phyloP scores from a whole-genome alignment of 2,329 filamentous ascomycete species.

The Stromatinia cepivora region DNA sequence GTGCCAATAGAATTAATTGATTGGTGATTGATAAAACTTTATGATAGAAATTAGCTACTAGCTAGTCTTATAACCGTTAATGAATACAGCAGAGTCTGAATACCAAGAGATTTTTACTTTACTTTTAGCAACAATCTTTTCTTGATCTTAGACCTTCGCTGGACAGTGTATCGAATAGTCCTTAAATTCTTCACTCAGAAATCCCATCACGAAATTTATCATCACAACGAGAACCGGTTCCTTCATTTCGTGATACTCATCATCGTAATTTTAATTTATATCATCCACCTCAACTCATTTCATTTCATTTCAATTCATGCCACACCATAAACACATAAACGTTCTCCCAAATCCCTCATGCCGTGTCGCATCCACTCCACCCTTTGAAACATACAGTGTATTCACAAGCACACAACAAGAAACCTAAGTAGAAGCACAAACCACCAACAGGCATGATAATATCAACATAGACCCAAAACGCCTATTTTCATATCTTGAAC shows the following conservation, averaged over 20 bases:
- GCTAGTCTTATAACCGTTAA: neutral
- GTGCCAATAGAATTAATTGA: neutral
- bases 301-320: neutral
- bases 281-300: neutral
- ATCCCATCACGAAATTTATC: neutral
- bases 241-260: neutral
- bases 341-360: neutral
- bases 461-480: neutral
- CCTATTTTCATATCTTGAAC: neutral
- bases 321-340: neutral
- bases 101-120: too few species aligned
- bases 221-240: neutral
- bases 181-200: neutral
- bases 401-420: neutral
- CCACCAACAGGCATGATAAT: neutral
- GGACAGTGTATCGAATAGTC: neutral
- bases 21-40: too few species aligned
- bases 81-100: neutral
- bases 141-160: too few species aligned
- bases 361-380: too few species aligned
- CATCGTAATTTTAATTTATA: neutral
- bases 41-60: neutral
- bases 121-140: too few species aligned
- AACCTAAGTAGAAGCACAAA: neutral
- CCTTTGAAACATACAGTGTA: neutral